Evolutionary conservation across 1,284 basidiomycete genomes (phyloP).

Genomic region (Irpex lacteus): DNA sequence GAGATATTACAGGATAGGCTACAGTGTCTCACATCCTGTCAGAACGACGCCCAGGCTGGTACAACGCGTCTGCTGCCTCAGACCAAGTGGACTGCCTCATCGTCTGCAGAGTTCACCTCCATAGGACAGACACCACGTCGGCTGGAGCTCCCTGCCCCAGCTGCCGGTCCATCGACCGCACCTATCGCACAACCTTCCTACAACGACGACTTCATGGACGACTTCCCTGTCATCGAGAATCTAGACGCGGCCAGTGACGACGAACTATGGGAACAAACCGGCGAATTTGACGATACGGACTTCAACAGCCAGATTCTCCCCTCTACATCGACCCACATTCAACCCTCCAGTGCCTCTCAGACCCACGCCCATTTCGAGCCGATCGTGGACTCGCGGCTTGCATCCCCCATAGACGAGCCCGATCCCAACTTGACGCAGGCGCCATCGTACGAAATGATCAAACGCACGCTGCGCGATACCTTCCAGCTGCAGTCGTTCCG

Average conservation of each 20-base stretch:
- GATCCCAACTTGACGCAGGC: conserved; percentile 12
- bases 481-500: conserved; percentile 79
- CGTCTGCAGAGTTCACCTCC: neutral
- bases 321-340: neutral
- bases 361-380: neutral
- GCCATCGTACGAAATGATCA: conserved; percentile 58
- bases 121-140: neutral
- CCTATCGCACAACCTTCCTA: neutral
- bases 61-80: conserved; percentile 7
- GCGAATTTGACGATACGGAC: neutral
- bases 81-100: conserved; percentile 11
- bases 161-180: neutral
- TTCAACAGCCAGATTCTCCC: neutral
- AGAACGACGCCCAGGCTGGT: conserved; percentile 3
- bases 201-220: neutral
- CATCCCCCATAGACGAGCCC: neutral
- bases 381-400: neutral
- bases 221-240: neutral
- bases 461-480: conserved; percentile 55
- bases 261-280: conserved; percentile 9
- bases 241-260: conserved; percentile 13
- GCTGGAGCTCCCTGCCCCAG: neutral
- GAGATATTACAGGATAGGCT: conserved; percentile 14
- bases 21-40: conserved; percentile 11
- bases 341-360: too few species aligned